Evolutionary conservation across 2,329 filamentous ascomycete species (phyloP), one percentile per base, ranked within the genome.

Genomic region (Xylariaceae sp.): DNA sequence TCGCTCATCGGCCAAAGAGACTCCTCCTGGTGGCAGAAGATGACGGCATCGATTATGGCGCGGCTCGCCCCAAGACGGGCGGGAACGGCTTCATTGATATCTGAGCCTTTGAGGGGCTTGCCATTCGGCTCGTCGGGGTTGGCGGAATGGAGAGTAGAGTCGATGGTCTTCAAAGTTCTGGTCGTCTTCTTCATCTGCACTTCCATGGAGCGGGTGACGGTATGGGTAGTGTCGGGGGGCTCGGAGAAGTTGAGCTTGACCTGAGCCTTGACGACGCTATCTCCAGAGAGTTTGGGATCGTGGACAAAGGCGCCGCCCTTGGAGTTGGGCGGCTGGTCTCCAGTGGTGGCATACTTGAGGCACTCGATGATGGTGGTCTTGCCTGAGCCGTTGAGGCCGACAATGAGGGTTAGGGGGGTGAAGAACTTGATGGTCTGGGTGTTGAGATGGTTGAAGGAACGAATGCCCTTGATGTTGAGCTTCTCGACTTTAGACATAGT

Each of bases 301-400:
- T 99, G 92, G 55, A 99, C 90, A 67, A 97, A 99, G 44, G 92
- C 91, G 31, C 90, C 91, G 27, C 87, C 87, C 59, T 85, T 87
- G 73, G 86, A 91, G 74, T 96, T 96, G 31, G 94, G 90, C 1
- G 94, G 94, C 42, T 95, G 80, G 63, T 95, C 88, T 49, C 94
- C 95, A 7, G 91, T 96, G 15, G 95, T 96, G 45, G 89, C 91
- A 83, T 96, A 99, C 67, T 96, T 96, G 64, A 99, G 86, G 67
- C 90, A 95, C 70, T 99, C 94, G 70, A 99, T 99, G 65, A 99
- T 96, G 50, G 94, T 97, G 10, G 94, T 99, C 74, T 99, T 99
- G 54, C 94, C 94, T 1, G 92, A 97, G 48, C 94, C 94, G 73
- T 99, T 99, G 71, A 90, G 89, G 51, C 94, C 94, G 51, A 99